Evolutionary conservation across 2,329 filamentous ascomycete genomes (phyloP).

Genomic region (Fusarium devonianum): DNA sequence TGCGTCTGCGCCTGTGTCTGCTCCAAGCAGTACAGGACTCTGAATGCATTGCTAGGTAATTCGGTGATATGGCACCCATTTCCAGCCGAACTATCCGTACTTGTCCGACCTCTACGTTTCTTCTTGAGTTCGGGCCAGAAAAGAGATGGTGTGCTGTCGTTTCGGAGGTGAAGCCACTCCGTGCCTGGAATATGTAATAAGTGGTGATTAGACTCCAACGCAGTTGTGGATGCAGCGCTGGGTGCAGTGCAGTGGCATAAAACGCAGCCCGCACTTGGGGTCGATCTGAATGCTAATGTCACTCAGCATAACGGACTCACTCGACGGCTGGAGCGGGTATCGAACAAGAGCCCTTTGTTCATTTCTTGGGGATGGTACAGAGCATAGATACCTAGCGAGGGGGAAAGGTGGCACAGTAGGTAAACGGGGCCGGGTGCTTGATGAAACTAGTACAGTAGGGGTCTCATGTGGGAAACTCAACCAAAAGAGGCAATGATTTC

Average conservation of each 20-base stretch:
- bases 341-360: conserved; percentile 22
- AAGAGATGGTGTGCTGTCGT: conserved; percentile 22
- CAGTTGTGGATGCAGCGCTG: conserved; percentile 10
- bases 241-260: too few relatives aligned
- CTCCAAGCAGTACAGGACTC: conserved; percentile 12
- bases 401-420: not conserved
- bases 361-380: conserved; percentile 18
- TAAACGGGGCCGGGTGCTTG: too few relatives aligned
- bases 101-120: not conserved
- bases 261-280: too few relatives aligned
- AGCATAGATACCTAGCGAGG: not conserved
- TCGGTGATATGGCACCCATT: conserved; percentile 13
- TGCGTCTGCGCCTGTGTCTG: conserved; percentile 12
- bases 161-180: conserved; percentile 11
- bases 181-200: not conserved
- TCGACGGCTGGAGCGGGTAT: conserved; percentile 23
- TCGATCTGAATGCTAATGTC: conserved; percentile 23
- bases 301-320: conserved; percentile 18
- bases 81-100: too few relatives aligned
- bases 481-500: conserved; percentile 1
- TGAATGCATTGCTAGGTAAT: conserved; percentile 18
- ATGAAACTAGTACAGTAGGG: too few relatives aligned
- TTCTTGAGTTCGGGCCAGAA: not conserved
- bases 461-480: not conserved
- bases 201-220: conserved; percentile 1